Conservation (phyloP, 106 monocot genomes). For the Dioscorea zingiberensis region DNA sequence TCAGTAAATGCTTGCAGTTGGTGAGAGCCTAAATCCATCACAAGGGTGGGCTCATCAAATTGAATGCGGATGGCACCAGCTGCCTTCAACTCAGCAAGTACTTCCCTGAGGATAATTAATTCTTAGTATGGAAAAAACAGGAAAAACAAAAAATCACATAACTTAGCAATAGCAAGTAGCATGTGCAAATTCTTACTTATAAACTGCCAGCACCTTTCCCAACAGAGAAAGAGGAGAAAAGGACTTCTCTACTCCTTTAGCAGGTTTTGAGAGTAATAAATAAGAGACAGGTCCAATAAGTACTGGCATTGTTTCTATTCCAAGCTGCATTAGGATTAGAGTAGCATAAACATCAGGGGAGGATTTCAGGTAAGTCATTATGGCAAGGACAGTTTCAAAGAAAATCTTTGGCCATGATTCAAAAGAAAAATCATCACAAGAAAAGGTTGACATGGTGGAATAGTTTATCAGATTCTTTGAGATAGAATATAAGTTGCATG, state of each 20-base stretch:
- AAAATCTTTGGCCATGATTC: too few relatives aligned
- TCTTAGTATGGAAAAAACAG: neutral
- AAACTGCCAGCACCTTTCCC: constrained; percentile 55
- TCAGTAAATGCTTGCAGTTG: constrained; percentile 8
- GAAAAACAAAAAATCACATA: neutral
- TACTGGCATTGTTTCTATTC: constrained; percentile 75
- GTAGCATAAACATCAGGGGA: too few relatives aligned
- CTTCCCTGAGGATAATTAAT: constrained; percentile 40
- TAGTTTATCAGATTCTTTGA: too few relatives aligned
- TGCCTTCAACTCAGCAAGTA: constrained; percentile 9
- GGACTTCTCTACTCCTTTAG: constrained; percentile 73
- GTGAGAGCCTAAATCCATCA: constrained; percentile 1
- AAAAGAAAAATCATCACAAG: too few relatives aligned
- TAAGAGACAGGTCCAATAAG: constrained; percentile 82
- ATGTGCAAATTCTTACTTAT: constrained; percentile 40
- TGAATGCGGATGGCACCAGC: constrained; percentile 5
- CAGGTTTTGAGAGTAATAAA: constrained; percentile 76
- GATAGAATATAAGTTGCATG: too few relatives aligned
- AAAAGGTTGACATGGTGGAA: too few relatives aligned
- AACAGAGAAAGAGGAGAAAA: constrained; percentile 68
- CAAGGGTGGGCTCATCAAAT: constrained; percentile 7
- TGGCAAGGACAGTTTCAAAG: too few relatives aligned
- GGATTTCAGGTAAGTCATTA: too few relatives aligned
- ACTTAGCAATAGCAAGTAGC: neutral
- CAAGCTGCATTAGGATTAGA: constrained; percentile 42